A percentile compares a stretch with the other conserved stretches of the same genome.
Conservation (phyloP, 2,329 filamentous ascomycete genomes). For the Aspergillus spinulosporus region DNA sequence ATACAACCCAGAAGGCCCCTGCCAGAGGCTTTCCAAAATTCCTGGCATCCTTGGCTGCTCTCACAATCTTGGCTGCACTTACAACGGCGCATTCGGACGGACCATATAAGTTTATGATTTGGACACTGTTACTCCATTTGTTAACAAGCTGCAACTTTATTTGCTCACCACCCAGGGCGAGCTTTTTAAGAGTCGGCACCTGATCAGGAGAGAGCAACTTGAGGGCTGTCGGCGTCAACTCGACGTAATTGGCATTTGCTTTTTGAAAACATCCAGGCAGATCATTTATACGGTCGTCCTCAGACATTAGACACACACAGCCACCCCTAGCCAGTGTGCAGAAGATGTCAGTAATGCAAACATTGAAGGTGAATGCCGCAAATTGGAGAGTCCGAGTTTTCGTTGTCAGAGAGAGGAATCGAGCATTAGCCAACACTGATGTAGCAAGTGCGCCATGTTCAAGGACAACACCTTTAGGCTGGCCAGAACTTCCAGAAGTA, state of each 20-base stretch:
- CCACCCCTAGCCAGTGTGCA: constrained; percentile 40
- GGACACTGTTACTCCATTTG: constrained; percentile 11
- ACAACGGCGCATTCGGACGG: constrained; percentile 19
- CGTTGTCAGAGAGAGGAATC: constrained; percentile 38
- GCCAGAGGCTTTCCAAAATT: background rate
- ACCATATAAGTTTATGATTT: constrained; percentile 23
- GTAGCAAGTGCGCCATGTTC: constrained; percentile 58
- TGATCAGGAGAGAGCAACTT: constrained; percentile 32
- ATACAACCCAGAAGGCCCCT: constrained; percentile 17
- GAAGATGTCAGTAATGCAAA: constrained; percentile 39
- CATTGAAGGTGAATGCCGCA: constrained; percentile 48
- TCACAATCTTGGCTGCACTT: too few relatives aligned
- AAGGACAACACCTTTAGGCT: constrained; percentile 58
- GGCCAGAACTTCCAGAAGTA: constrained; percentile 52
- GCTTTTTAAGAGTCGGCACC: constrained; percentile 34
- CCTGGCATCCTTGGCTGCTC: too few relatives aligned
- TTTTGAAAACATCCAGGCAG: constrained; percentile 13
- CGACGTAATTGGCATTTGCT: too few relatives aligned
- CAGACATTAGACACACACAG: constrained; percentile 47
- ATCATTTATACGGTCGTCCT: constrained; percentile 45
- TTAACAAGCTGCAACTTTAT: too few relatives aligned
- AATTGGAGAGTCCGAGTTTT: constrained; percentile 37
- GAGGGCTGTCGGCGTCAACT: too few relatives aligned
- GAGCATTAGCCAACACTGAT: constrained; percentile 50
- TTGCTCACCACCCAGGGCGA: too few relatives aligned